These are phyloP conservation scores for Sporodiniella umbellata DNA, from an alignment of 371 early-diverging fungal species.

Conservation along the genomic window DNA sequence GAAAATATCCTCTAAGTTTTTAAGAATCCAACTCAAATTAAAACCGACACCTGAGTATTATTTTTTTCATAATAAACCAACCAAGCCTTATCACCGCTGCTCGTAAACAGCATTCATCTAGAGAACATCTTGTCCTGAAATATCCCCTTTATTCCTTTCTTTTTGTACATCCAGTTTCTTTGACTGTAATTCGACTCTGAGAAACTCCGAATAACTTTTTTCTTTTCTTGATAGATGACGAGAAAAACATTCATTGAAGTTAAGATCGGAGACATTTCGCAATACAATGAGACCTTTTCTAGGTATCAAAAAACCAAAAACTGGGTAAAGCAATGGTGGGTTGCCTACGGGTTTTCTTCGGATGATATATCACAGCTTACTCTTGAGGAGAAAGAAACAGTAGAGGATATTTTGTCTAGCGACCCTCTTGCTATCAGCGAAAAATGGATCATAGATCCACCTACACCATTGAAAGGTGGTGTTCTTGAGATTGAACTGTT, in stretches of 20 bases:
- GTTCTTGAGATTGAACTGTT: conserved; percentile 48
- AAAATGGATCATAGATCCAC: conserved; percentile 33
- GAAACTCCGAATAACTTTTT: not conserved
- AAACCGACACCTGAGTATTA: no score
- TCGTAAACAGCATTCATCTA: no score
- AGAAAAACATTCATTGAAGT: conserved; percentile 43
- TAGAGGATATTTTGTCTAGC: conserved; percentile 40
- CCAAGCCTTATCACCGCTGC: no score
- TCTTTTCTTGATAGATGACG: conserved; percentile 8
- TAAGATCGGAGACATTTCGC: conserved; percentile 42
- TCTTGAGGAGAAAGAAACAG: conserved; percentile 34
- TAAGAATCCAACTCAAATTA: no score
- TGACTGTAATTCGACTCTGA: no score
- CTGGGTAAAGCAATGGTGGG: conserved; percentile 41
- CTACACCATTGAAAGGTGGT: conserved; percentile 43
- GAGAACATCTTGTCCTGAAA: no score
- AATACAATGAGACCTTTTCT: conserved; percentile 20
- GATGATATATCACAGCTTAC: conserved; percentile 28
- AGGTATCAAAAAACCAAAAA: conserved; percentile 33
- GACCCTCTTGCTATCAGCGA: conserved; percentile 31
- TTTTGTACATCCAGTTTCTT: no score
- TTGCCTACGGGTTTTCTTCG: conserved; percentile 41
- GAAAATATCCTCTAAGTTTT: no score
- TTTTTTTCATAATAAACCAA: no score
- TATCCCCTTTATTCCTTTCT: no score